Conservation (phyloP, 306 rosid species). For the Geum urbanum region DNA sequence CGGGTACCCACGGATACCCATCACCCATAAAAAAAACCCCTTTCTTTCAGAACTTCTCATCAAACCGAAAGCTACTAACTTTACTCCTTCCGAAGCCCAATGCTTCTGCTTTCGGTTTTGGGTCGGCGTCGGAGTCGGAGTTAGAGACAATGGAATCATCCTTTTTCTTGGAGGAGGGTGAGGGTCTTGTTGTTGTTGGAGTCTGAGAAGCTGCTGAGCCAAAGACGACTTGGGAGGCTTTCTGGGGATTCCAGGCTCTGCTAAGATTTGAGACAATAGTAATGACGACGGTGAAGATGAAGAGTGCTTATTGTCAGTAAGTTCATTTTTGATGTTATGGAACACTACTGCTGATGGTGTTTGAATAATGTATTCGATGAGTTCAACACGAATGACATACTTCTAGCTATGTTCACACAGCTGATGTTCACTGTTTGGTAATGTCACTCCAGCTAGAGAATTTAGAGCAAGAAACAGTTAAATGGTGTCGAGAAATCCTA, state of each 20-base stretch:
- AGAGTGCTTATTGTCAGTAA: conserved; percentile 47
- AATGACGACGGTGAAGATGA: conserved; percentile 22
- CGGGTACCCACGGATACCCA: too few species aligned
- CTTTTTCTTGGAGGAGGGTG: conserved; percentile 20
- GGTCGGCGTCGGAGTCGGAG: conserved; percentile 29
- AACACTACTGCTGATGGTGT: neutral
- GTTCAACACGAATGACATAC: neutral
- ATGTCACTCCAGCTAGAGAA: conserved; percentile 46
- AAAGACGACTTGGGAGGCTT: conserved; percentile 81
- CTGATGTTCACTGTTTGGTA: neutral
- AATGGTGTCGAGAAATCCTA: conserved; percentile 84
- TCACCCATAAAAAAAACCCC: too few species aligned
- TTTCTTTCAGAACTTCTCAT: too few species aligned
- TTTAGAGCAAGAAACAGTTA: conserved; percentile 77
- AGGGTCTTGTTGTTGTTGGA: conserved; percentile 28
- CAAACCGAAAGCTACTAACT: conserved; percentile 54
- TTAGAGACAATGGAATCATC: conserved; percentile 23
- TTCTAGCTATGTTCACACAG: neutral
- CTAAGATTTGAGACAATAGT: conserved; percentile 19
- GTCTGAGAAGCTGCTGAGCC: conserved; percentile 67
- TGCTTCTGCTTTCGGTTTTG: conserved; percentile 18
- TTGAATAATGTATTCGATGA: neutral
- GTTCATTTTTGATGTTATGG: conserved; percentile 22
- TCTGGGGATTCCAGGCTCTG: conserved; percentile 34
- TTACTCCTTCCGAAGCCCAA: conserved; percentile 22